Base-by-base conservation (phyloP, 1,139 yeast species). In the Protomyces arabidopsidicola region DNA sequence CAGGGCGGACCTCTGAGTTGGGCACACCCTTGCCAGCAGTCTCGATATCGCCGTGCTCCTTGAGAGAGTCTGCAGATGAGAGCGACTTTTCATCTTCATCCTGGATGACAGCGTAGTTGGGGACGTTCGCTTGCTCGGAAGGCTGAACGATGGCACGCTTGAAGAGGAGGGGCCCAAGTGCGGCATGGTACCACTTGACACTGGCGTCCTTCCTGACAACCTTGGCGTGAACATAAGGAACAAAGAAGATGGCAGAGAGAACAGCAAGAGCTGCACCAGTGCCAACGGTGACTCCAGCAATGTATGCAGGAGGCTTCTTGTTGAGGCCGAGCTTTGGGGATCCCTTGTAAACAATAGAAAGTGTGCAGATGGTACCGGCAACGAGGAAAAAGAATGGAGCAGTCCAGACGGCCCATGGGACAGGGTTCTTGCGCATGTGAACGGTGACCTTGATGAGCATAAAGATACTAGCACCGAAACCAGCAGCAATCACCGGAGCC, bases 401-500 rank as follows among this genome's bases (percentile, higher is more conserved):
- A 64, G 84, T 73, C 18, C 78, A 60, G 69, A 87, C 77, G 5
- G 86, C 90, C 70, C 82, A 81, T 68, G 78, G 77, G 53, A 84
- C 72, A 3, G 84, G 76, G 66, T 77, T 72, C 70, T 83, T 83
- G 67, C 86, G 74, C 72, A 86, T 90, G 71, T 87, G 78, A 38
- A 87, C 88, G 60, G 74, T 70, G 70, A 72, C 85, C 74, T 87
- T 87, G 65, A 87, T 81, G 63, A 83, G 74, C 67, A 85, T 75
- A 73, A 85, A 87, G 64, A 84, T 75, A 55, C 82, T 75, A 3
- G 87, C 75, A 2, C 89, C 85, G 69, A 87, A 81, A 39, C 74
- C 70, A 69, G 90, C 91, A 20, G 91, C 87, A 67, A 87, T 77
- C 20, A 79, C 73, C n/a, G 95, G 93, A 14, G 93, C 90, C 75